These are phyloP conservation scores for Nepenthes mirabilis DNA, from an alignment of 148 eudicot species.

Conservation along the genomic window DNA sequence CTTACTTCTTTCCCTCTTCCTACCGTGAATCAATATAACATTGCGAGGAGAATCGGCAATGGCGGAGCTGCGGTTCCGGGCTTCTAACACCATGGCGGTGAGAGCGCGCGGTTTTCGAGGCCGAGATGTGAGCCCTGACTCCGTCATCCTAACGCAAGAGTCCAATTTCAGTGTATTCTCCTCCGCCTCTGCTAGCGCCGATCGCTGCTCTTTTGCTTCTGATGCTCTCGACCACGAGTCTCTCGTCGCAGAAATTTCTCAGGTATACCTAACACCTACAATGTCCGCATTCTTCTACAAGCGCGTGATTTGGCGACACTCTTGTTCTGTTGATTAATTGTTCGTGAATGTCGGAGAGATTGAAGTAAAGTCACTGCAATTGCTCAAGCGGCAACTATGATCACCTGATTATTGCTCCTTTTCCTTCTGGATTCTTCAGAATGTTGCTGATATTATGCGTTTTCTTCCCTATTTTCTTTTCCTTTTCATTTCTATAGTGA, in stretches of 20 bases:
- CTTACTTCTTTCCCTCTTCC: too few species aligned
- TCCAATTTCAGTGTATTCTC: constrained; percentile 58
- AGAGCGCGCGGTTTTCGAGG: constrained; percentile 8
- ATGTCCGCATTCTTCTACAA: too few species aligned
- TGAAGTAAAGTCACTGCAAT: too few species aligned
- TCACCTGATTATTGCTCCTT: too few species aligned
- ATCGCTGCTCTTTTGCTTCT: constrained; percentile 59
- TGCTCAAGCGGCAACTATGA: neutral
- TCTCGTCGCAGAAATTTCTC: constrained; percentile 27
- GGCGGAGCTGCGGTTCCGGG: constrained; percentile 18
- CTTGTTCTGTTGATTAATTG: neutral
- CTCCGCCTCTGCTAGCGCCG: constrained; percentile 60
- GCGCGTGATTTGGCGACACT: too few species aligned
- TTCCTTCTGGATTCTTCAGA: too few species aligned
- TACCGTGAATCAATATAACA: too few species aligned
- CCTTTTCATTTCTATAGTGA: neutral
- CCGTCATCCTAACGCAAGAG: constrained; percentile 39
- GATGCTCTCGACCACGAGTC: constrained; percentile 47
- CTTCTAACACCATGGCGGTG: neutral
- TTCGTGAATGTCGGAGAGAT: neutral
- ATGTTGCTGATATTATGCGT: neutral
- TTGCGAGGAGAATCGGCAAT: constrained; percentile 14
- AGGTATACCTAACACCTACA: constrained; percentile 8
- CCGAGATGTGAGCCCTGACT: constrained; percentile 60
- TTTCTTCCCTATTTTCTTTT: neutral